Conservation (phyloP, 2,329 filamentous ascomycete genomes). For the Hymenoscyphus occultus region DNA sequence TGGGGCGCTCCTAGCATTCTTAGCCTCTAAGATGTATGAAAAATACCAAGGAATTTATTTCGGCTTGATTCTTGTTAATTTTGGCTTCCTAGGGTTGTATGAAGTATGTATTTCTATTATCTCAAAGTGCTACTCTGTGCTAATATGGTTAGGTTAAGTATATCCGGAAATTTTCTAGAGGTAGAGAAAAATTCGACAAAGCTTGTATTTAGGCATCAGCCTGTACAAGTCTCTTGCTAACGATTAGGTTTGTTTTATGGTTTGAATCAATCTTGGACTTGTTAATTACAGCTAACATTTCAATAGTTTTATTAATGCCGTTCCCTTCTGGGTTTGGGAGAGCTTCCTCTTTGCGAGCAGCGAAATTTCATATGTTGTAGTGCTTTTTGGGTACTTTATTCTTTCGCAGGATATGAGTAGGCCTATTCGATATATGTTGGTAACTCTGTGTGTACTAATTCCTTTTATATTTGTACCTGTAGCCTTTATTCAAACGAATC, state of each 20-base stretch:
- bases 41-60: constrained; percentile 4
- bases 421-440: neutral
- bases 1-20: constrained; percentile 1
- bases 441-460: neutral
- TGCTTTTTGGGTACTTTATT: constrained; percentile 1
- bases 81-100: neutral
- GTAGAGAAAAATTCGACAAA: neutral
- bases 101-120: neutral
- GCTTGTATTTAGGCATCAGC: neutral
- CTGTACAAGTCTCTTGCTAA: neutral
- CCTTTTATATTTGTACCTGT: neutral
- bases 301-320: neutral
- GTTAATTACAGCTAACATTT: constrained; percentile 5
- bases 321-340: constrained; percentile 1
- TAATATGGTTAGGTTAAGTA: neutral
- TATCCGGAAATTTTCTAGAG: neutral
- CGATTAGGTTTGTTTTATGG: constrained; percentile 1
- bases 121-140: neutral
- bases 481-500: neutral
- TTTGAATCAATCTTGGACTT: neutral
- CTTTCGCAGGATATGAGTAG: neutral
- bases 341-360: neutral
- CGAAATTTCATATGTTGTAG: neutral
- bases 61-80: constrained; percentile 2
- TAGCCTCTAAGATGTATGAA: constrained; percentile 1